These are phyloP conservation scores for Cystobasidium sp. DNA, from an alignment of 1,284 basidiomycete species.

Conservation along the genomic window DNA sequence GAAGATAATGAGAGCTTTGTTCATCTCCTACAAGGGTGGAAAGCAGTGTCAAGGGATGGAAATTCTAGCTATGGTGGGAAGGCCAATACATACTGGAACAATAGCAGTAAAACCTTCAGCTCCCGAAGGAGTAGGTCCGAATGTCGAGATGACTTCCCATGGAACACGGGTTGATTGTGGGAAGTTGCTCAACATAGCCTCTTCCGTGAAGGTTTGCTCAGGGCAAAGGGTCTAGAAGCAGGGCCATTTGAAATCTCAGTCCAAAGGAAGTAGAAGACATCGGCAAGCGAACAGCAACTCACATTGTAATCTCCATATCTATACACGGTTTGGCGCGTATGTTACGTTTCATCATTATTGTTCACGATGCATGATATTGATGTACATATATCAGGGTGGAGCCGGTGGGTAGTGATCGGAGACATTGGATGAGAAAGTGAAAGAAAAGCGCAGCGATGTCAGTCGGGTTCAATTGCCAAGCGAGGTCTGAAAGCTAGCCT, in stretches of 20 bases:
- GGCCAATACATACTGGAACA: slow-evolving; percentile 27
- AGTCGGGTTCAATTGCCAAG: background rate
- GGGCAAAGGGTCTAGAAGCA: slow-evolving; percentile 33
- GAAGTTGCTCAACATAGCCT: slow-evolving; percentile 40
- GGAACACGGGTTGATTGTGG: slow-evolving; percentile 28
- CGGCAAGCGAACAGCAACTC: background rate
- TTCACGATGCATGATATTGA: background rate
- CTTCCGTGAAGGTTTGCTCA: slow-evolving; percentile 45
- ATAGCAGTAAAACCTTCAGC: slow-evolving; percentile 43
- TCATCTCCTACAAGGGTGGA: slow-evolving; percentile 35
- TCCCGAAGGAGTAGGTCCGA: slow-evolving; percentile 27
- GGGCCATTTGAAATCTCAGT: background rate
- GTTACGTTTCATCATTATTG: too few relatives aligned
- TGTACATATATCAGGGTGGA: background rate
- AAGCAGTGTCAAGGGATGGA: background rate
- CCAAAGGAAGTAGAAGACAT: background rate
- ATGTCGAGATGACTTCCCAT: slow-evolving; percentile 34
- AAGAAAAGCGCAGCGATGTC: slow-evolving; percentile 4
- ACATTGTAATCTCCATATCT: slow-evolving; percentile 43
- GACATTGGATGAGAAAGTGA: slow-evolving; percentile 9
- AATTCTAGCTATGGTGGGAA: background rate
- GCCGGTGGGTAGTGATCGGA: background rate
- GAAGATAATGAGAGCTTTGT: slow-evolving; percentile 44
- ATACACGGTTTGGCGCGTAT: background rate
- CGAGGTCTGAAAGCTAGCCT: background rate